Evolutionary conservation across 371 early-diverging fungal species (phyloP).

Genomic region (Mortierella sp.): DNA sequence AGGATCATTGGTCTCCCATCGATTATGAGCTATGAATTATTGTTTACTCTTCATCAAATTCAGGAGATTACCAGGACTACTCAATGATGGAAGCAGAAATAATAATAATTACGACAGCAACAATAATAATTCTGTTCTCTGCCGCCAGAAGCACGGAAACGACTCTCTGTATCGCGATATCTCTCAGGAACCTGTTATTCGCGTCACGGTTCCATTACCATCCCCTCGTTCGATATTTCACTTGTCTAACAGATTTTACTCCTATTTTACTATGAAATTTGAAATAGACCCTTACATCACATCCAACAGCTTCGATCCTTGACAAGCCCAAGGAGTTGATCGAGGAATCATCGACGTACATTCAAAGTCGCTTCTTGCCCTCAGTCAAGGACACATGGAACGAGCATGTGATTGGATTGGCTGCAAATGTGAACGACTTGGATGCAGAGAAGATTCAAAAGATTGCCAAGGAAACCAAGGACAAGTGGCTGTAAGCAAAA

Average conservation of each 20-base stretch:
- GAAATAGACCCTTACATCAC: constrained; percentile 49
- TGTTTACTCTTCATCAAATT: not conserved
- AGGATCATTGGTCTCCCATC: too few species aligned
- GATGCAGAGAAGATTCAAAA: constrained; percentile 55
- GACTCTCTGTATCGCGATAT: too few species aligned
- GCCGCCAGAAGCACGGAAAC: too few species aligned
- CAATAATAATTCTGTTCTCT: too few species aligned
- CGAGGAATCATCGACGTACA: constrained; percentile 43
- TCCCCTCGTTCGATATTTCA: not conserved
- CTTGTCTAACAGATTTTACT: not conserved
- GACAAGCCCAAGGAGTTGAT: constrained; percentile 57
- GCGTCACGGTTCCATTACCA: not conserved
- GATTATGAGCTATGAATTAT: too few species aligned
- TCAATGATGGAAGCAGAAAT: not conserved
- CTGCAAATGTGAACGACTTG: constrained; percentile 50
- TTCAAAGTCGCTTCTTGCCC: constrained; percentile 41
- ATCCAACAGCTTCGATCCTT: constrained; percentile 53
- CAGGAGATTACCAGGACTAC: not conserved
- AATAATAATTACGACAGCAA: too few species aligned
- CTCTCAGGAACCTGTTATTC: not conserved
- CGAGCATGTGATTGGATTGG: constrained; percentile 50
- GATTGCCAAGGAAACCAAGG: constrained; percentile 56
- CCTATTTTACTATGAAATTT: not conserved
- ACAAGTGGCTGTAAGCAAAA: constrained; percentile 55
- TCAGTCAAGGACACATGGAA: constrained; percentile 57